phyloP scores from a whole-genome alignment of 345 rosid species.

The Reutealis trisperma region DNA sequence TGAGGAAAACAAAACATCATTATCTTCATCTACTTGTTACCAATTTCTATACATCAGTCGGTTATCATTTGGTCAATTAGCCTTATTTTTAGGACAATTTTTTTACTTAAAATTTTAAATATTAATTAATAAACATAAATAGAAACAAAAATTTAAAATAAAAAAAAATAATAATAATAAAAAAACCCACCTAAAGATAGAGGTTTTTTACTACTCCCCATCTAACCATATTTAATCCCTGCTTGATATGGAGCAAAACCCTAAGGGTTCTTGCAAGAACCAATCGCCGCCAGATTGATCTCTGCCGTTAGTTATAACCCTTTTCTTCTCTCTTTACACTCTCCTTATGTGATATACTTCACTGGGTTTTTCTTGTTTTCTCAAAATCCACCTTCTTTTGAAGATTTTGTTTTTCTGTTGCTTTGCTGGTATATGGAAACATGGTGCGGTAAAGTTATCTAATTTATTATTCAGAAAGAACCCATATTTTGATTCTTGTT shows the following conservation, averaged over 20 bases:
- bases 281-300: slow-evolving; percentile 82
- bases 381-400: not conserved
- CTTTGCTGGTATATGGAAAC: slow-evolving; percentile 13
- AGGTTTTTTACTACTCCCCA: not conserved
- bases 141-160: too few species aligned
- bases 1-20: slow-evolving; percentile 37
- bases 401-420: not conserved
- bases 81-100: slow-evolving; percentile 24
- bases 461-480: not conserved
- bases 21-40: slow-evolving; percentile 18
- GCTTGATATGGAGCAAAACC: slow-evolving; percentile 58
- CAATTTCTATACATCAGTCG: slow-evolving; percentile 29
- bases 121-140: too few species aligned
- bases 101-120: not conserved
- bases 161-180: not conserved
- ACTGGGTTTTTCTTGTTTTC: slow-evolving; percentile 6
- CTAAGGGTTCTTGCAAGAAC: slow-evolving; percentile 86
- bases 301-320: slow-evolving; percentile 30
- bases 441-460: slow-evolving; percentile 15
- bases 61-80: slow-evolving; percentile 45
- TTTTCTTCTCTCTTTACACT: not conserved
- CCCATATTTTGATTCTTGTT: slow-evolving; percentile 13
- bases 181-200: too few species aligned
- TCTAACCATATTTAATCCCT: slow-evolving; percentile 33
- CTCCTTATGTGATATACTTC: not conserved